Percentiles rank a stretch among this genome's conserved stretches.
Evolutionary conservation across 2,329 filamentous ascomycete species (phyloP).

Genomic region (Verticillium dahliae): DNA sequence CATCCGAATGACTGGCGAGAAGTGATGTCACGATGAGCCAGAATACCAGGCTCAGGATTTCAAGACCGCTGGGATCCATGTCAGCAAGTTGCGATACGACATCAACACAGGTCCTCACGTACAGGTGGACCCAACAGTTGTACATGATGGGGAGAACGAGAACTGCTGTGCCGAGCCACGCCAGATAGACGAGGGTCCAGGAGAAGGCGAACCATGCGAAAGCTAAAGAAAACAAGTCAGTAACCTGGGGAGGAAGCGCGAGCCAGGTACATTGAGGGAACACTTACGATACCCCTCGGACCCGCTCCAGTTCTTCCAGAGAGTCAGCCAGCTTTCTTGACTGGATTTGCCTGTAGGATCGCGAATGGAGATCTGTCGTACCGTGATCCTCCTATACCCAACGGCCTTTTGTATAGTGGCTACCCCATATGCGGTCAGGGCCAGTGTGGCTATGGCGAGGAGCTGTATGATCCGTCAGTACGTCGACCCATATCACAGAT

Average conservation of each 20-base stretch:
- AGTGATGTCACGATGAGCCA: conserved; percentile 12
- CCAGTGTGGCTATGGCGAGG: conserved; percentile 10
- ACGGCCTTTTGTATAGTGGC: conserved; percentile 11
- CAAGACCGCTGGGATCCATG: conserved; percentile 5
- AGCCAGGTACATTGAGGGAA: not conserved
- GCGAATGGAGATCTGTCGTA: conserved; percentile 1
- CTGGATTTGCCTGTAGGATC: not conserved
- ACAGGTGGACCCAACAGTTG: conserved; percentile 14
- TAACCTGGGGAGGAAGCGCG: not conserved
- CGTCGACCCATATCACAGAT: not conserved
- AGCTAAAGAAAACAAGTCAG: conserved; percentile 4
- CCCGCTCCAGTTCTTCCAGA: conserved; percentile 10
- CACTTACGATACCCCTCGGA: conserved; percentile 13
- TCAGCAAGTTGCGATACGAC: not conserved
- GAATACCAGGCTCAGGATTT: conserved; percentile 11
- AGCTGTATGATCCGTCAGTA: conserved; percentile 1
- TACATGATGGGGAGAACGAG: conserved; percentile 12
- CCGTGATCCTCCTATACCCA: conserved; percentile 13
- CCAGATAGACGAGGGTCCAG: conserved; percentile 12
- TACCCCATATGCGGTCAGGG: conserved; percentile 9
- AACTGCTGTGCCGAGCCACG: conserved; percentile 10
- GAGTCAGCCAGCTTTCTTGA: conserved; percentile 1
- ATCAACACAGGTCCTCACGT: not conserved
- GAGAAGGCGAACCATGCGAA: conserved; percentile 13
- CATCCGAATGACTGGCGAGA: conserved; percentile 11